phyloP scores from a whole-genome alignment of 2,329 filamentous ascomycete species.

The Meredithiella fracta region DNA sequence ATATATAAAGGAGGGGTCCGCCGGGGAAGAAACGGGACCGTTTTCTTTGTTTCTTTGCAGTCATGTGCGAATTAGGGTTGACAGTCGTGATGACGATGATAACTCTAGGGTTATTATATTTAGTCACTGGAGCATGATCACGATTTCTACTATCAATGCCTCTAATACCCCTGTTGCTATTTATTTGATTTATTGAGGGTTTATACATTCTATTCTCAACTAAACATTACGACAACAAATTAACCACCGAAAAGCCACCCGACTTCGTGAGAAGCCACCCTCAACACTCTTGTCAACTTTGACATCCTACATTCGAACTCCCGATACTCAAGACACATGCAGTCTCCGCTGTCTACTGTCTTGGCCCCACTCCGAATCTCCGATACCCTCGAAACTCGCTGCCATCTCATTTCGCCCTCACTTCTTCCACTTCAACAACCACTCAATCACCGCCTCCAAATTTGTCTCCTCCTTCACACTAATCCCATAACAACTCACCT shows the following conservation, averaged over 20 bases:
- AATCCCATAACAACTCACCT: conserved; percentile 97
- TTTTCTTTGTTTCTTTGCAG: background rate
- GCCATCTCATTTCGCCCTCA: conserved; percentile 18
- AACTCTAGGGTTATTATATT: too few relatives aligned
- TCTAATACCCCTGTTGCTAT: too few relatives aligned
- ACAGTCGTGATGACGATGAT: too few relatives aligned
- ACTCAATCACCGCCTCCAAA: conserved; percentile 88
- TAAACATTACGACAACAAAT: conserved; percentile 10
- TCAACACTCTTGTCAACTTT: background rate
- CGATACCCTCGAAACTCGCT: too few relatives aligned
- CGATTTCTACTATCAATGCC: too few relatives aligned
- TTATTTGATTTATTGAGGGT: too few relatives aligned
- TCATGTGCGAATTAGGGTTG: background rate
- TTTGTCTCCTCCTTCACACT: conserved; percentile 98
- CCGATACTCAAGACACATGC: too few relatives aligned
- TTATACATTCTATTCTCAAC: background rate
- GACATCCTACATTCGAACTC: too few relatives aligned
- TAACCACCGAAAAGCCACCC: conserved; percentile 14
- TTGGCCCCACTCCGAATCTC: too few relatives aligned
- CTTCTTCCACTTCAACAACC: conserved; percentile 79
- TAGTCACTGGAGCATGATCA: too few relatives aligned
- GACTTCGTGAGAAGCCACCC: background rate
- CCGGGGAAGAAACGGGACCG: background rate
- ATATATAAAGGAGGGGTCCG: background rate
- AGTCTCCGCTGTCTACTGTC: too few relatives aligned